A percentile compares a stretch with the other conserved stretches of the same genome.
These are phyloP conservation scores for Mrakia frigida DNA, from an alignment of 768 basidiomycete species.

Conservation along the genomic window DNA sequence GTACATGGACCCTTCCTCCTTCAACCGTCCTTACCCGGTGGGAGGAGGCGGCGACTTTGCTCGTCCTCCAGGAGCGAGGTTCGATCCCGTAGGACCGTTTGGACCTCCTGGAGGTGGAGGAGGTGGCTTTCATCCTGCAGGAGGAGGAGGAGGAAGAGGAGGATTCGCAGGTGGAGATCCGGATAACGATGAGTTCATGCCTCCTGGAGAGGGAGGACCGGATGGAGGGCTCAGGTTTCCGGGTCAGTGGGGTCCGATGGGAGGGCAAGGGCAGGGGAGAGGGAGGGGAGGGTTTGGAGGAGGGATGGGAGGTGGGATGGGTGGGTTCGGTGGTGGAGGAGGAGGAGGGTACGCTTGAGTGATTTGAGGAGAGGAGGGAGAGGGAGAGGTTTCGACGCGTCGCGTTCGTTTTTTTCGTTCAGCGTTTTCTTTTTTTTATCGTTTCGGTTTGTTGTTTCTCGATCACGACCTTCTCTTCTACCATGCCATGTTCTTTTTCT, in stretches of 20 bases:
- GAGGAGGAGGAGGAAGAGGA: not conserved
- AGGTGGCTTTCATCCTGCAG: slow-evolving; percentile 8
- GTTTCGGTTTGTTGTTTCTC: no score
- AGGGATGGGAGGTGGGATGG: slow-evolving; percentile 7
- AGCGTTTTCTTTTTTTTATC: not conserved
- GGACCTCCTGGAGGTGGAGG: slow-evolving; percentile 16
- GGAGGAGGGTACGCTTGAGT: not conserved
- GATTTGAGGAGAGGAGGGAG: not conserved
- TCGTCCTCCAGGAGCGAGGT: slow-evolving; percentile 25
- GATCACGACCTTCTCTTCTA: no score
- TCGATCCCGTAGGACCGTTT: slow-evolving; percentile 25
- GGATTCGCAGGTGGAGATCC: slow-evolving; percentile 19
- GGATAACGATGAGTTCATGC: slow-evolving; percentile 34
- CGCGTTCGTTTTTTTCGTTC: not conserved
- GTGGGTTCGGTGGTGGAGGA: slow-evolving; percentile 12
- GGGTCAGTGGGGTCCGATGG: slow-evolving; percentile 3
- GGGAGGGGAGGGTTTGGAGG: slow-evolving; percentile 16
- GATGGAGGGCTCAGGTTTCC: slow-evolving; percentile 18
- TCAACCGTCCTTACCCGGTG: not conserved
- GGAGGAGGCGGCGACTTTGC: not conserved
- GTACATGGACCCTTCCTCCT: slow-evolving; percentile 24
- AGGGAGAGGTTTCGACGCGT: not conserved
- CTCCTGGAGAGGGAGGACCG: slow-evolving; percentile 19
- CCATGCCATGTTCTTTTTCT: no score
- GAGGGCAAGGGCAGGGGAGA: not conserved